A percentile compares a stretch with the other conserved stretches of the same genome.
Evolutionary conservation across 352 stramenopile genomes (phyloP).

Genomic region (Globisporangium uncinulatum): DNA sequence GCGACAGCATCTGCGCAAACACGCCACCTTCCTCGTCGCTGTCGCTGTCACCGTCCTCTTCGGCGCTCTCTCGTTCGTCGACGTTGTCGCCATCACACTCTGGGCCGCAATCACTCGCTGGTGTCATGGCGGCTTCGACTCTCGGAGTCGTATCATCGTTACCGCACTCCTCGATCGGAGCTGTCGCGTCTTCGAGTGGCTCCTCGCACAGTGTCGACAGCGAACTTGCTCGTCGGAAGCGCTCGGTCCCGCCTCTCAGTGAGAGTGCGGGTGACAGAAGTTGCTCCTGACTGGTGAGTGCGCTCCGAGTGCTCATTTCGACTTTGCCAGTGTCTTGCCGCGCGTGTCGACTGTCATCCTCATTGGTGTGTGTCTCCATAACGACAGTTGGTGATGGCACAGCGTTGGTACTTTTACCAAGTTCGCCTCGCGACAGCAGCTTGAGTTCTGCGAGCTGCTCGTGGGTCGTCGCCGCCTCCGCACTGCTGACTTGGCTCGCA

Average conservation of each 20-base stretch:
- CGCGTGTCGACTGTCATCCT: neutral
- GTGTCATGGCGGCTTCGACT: neutral
- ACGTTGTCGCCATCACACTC: neutral
- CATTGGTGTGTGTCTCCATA: neutral
- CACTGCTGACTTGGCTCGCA: neutral
- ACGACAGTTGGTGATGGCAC: neutral
- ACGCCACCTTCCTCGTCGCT: conserved; percentile 2
- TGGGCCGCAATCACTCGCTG: neutral
- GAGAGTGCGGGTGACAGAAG: neutral
- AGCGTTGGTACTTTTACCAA: neutral
- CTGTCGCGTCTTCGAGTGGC: conserved; percentile 2
- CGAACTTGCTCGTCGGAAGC: conserved; percentile 6
- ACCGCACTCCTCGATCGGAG: neutral
- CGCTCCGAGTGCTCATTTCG: conserved; percentile 8
- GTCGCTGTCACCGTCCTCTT: conserved; percentile 1
- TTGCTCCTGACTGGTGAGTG: neutral
- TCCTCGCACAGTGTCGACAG: conserved; percentile 9
- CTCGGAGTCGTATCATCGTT: neutral
- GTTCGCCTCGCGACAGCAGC: conserved; percentile 1
- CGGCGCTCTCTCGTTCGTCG: neutral
- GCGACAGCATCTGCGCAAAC: conserved; percentile 12
- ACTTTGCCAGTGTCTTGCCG: neutral
- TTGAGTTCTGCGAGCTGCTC: conserved; percentile 6
- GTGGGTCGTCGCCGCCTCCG: neutral
- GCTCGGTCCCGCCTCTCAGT: neutral